These are phyloP conservation scores for Astrocystis sublimbata DNA, from an alignment of 495 filamentous ascomycete species.

Conservation along the genomic window DNA sequence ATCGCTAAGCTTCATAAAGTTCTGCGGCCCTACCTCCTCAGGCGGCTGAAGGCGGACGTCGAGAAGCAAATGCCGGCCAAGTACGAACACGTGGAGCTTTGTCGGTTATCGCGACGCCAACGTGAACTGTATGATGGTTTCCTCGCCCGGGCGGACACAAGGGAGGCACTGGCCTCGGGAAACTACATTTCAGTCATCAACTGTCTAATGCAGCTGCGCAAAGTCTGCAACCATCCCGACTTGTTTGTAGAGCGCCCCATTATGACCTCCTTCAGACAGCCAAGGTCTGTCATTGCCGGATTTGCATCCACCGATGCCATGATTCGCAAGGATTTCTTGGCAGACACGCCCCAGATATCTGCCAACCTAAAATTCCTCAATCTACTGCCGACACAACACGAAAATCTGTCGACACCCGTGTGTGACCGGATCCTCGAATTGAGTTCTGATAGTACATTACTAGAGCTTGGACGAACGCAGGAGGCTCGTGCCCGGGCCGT, in stretches of 20 bases:
- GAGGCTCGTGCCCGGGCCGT: constrained; percentile 61
- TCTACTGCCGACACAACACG: constrained; percentile 71
- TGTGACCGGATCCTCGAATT: constrained; percentile 63
- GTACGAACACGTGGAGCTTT: constrained; percentile 95
- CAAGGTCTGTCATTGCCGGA: constrained; percentile 73
- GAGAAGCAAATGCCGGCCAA: constrained; percentile 99
- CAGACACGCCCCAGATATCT: constrained; percentile 62
- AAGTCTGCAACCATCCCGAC: constrained; percentile 98
- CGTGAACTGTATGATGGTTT: constrained; percentile 96
- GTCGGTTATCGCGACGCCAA: constrained; percentile 90
- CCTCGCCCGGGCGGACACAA: constrained; percentile 88
- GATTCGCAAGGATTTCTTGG: constrained; percentile 66
- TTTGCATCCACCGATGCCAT: constrained; percentile 76
- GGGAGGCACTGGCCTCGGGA: constrained; percentile 84
- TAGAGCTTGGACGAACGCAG: constrained; percentile 63
- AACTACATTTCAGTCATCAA: constrained; percentile 98
- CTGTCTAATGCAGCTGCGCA: constrained; percentile 95
- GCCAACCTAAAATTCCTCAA: constrained; percentile 80
- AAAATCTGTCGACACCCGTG: constrained; percentile 61
- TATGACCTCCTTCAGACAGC: constrained; percentile 94
- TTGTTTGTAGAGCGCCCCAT: constrained; percentile 98
- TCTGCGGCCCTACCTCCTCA: constrained; percentile 86
- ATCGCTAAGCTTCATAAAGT: constrained; percentile 92
- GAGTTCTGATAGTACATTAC: constrained; percentile 62
- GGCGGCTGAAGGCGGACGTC: constrained; percentile 93